Base-by-base conservation (phyloP, 441 rosid species). In the Melastoma candidum region DNA sequence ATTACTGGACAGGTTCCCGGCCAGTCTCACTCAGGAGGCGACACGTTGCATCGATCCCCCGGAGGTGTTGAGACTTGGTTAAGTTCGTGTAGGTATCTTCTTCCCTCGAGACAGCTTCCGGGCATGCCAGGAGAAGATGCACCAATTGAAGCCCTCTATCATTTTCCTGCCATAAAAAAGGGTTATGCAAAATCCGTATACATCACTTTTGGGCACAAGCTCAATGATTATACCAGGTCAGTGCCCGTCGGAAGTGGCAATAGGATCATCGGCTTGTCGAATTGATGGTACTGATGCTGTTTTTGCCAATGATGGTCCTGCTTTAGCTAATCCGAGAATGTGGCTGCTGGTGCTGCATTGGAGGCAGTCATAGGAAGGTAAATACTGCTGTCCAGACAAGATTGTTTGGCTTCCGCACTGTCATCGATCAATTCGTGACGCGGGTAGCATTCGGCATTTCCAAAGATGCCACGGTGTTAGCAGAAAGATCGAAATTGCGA, bases 41-140 rank as follows among this genome's bases (percentile, higher is more conserved):
- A 79, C 80, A 26, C 85, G 60, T 57, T 82, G 81, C 89, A 79
- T 77, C 29, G 85, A 59, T 79, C 81, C 0, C 89, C 82, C 0
- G 77, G 69, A 0, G 82, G 83, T 3, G 78, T 57, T 5, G 72
- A 85, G 6, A 82, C 75, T 3, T 71, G 52, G 64, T 73, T 74
- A 3, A 82, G 83, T 51, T 74, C 85, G 56, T 79, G 74, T 11
- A 82, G 77, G 50, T 66, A 71, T 63, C 65, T 71, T 52, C 81
- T 48, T 3, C 83, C 85, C 77, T 79, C 13, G 85, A 69, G 47
- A 79, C 78, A 0, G 83, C 85, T 46, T 77, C 83, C 1, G 81
- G 79, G 22, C 85, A 82, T 26, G 78, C 74, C 11, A 82, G 83
- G 17, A 79, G 82, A 12, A 79, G 79, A 66, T 79, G 82, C 49